Evolutionary conservation across 2,329 filamentous ascomycete genomes (phyloP), one percentile per base, ranked within the genome.

Genomic region (Sphaerulina musiva): DNA sequence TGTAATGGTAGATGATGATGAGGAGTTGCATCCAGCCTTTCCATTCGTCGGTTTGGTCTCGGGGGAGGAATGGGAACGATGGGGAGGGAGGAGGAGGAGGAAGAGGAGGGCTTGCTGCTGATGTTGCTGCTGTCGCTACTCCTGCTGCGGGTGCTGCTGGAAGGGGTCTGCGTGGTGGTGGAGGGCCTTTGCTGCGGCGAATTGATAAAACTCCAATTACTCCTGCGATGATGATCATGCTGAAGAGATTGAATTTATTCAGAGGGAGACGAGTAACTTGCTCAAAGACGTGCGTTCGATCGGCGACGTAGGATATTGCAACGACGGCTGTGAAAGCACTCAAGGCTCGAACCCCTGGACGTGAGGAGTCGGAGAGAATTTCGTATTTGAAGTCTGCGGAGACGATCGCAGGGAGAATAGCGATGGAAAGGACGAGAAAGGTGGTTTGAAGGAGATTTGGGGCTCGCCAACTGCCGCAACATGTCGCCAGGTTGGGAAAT

Each of bases 1-100:
- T 78, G 65, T 80, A 84, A 56, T 82, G 77, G 61, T 82, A 84
- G 7, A 81, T 69, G 12, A 83, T 68, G 42, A 80, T 70, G n/a
- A 76, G 67, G 10, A 74, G 72, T 59, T 84, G 81, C 79, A 85
- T 81, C 74, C 80, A 78, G 1, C 83, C 83, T 69, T 84, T 85
- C 76, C 81, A 83, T 64, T 86, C 83, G 57, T 84, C 76, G 0
- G 78, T 80, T 59, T 84, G 80, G 44, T 77, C 72, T 48, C 81
- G 73, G 0, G 77, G 74, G 4, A 84, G 69, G 51, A 79, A 77
- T 1, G 8, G 32, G 11, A 36, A 12, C 2, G 20, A 4, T 20
- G 2, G 20, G 2, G 20, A 20, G 3, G 20, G 20, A 20, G 20
- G 20, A 20, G 20, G 20, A 20, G 20, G 20, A 20, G 20, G 20